A percentile compares a stretch with the other conserved stretches of the same genome.
Conservation (phyloP, 2,329 filamentous ascomycete species). For the Claviceps africana region DNA sequence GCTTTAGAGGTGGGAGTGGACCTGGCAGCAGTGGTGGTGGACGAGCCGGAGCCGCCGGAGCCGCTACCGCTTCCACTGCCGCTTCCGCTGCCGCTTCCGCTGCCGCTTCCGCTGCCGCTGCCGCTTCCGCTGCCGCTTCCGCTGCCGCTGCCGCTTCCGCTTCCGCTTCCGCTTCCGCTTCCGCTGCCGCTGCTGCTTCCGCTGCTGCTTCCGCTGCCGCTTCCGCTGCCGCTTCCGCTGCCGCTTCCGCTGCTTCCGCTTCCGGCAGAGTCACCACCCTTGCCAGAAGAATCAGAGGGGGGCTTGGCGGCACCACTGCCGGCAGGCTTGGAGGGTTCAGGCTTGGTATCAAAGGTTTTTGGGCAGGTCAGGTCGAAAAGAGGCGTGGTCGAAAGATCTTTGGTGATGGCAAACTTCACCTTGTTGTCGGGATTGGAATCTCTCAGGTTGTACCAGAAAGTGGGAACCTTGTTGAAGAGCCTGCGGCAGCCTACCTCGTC, state of each 20-base stretch:
- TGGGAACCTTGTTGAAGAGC: constrained; percentile 40
- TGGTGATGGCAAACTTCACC: constrained; percentile 43
- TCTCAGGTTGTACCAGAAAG: constrained; percentile 48
- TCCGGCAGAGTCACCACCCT: not conserved
- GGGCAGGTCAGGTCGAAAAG: constrained; percentile 41
- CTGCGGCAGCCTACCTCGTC: constrained; percentile 43
- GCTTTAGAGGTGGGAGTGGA: not conserved
- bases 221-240: not conserved
- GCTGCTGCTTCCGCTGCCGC: not conserved
- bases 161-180: too few relatives aligned
- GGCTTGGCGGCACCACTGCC: constrained; percentile 2
- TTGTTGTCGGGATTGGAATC: constrained; percentile 47
- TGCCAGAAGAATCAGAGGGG: constrained; percentile 2
- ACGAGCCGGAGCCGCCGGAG: not conserved
- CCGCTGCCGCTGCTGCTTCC: constrained; percentile 1
- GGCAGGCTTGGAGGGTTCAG: constrained; percentile 8
- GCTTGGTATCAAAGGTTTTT: constrained; percentile 23
- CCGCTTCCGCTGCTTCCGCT: constrained; percentile 2
- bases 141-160: constrained; percentile 5
- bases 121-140: constrained; percentile 1
- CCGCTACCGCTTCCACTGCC: too few relatives aligned
- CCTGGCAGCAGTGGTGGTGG: not conserved
- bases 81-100: constrained; percentile 1
- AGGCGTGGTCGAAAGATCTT: constrained; percentile 36
- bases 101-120: constrained; percentile 1